Evolutionary conservation across 345 rosid genomes (phyloP).

Genomic region (Eucalyptus guilfoylei): DNA sequence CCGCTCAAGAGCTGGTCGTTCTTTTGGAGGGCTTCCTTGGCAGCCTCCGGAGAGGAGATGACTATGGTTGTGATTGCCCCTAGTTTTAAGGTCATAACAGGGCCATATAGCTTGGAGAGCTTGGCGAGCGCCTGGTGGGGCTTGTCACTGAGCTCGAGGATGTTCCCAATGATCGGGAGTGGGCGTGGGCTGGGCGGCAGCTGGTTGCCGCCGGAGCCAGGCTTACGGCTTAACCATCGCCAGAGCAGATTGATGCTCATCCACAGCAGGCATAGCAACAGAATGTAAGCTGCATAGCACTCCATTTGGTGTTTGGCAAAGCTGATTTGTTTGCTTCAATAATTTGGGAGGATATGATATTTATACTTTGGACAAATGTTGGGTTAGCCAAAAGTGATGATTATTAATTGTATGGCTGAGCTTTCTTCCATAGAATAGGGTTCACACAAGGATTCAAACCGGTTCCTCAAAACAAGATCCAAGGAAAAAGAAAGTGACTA

Average conservation of each 20-base stretch:
- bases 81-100: constrained; percentile 19
- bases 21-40: constrained; percentile 28
- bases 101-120: constrained; percentile 24
- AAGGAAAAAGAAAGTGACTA: too few species aligned
- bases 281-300: background rate
- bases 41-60: constrained; percentile 18
- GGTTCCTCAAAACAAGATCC: too few species aligned
- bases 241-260: background rate
- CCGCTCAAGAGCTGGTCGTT: constrained; percentile 19
- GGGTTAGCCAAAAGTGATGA: too few species aligned
- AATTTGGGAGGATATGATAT: background rate
- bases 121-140: constrained; percentile 16
- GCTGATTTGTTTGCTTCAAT: background rate
- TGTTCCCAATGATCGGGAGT: constrained; percentile 26
- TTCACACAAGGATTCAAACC: too few species aligned
- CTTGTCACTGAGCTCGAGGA: constrained; percentile 13
- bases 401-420: too few species aligned
- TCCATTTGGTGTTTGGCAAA: background rate
- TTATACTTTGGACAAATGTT: too few species aligned
- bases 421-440: too few species aligned
- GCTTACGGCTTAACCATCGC: background rate
- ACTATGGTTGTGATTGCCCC: constrained; percentile 26
- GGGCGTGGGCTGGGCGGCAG: constrained; percentile 19
- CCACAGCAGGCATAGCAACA: background rate
- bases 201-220: background rate